Evolutionary conservation across 164 flowering plant genomes (phyloP).

Genomic region (Santalum album): DNA sequence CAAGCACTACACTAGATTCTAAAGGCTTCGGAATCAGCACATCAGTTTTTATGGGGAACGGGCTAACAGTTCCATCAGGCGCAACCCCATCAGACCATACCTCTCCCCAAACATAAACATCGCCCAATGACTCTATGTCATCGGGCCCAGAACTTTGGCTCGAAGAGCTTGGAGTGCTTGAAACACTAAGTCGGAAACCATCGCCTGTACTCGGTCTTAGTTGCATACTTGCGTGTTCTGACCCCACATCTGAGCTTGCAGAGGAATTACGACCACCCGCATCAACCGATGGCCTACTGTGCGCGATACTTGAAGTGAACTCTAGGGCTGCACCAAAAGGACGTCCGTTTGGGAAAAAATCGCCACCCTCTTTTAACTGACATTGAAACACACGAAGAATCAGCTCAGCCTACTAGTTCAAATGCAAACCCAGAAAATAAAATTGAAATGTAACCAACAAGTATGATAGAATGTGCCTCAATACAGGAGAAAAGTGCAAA

Average conservation of each 20-base stretch:
- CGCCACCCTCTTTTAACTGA: conserved; percentile 33
- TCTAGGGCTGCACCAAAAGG: conserved; percentile 40
- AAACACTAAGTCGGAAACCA: conserved; percentile 78
- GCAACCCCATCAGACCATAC: conserved; percentile 53
- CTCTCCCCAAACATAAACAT: conserved; percentile 94
- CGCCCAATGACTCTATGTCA: conserved; percentile 89
- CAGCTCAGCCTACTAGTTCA: too few relatives aligned
- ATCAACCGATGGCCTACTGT: conserved; percentile 38
- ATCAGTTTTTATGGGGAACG: conserved; percentile 39
- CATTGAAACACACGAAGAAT: background rate
- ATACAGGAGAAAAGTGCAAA: too few relatives aligned
- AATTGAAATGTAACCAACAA: too few relatives aligned
- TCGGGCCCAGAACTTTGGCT: conserved; percentile 89
- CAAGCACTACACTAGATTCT: conserved; percentile 77
- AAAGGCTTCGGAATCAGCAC: conserved; percentile 63
- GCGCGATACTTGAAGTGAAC: conserved; percentile 26
- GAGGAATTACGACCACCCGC: conserved; percentile 23
- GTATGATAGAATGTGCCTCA: too few relatives aligned
- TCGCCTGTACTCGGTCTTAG: conserved; percentile 61
- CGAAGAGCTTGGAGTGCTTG: conserved; percentile 86
- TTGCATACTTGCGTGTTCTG: conserved; percentile 80
- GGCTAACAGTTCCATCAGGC: conserved; percentile 26
- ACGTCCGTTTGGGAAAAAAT: conserved; percentile 26
- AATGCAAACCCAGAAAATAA: too few relatives aligned
- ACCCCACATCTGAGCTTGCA: conserved; percentile 72